phyloP scores from a whole-genome alignment of 768 basidiomycete genomes.

The Termitomyces sp. region DNA sequence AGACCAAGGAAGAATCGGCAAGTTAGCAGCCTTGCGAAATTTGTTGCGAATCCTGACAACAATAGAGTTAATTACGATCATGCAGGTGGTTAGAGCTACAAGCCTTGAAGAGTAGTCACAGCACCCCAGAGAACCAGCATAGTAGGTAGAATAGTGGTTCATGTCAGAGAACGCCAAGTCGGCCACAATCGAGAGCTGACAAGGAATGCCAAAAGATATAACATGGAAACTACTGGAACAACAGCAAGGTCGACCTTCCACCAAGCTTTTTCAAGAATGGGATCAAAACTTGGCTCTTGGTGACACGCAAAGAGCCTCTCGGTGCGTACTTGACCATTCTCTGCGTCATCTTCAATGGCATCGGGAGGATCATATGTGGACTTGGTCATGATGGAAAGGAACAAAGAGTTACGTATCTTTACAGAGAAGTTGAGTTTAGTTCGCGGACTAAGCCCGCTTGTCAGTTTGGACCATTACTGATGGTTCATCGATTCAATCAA shows the following conservation, averaged over 20 bases:
- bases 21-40: background rate
- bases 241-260: background rate
- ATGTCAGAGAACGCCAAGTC: background rate
- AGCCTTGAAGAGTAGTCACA: background rate
- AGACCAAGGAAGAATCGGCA: background rate
- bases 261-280: background rate
- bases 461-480: too few relatives aligned
- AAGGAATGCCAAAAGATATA: background rate
- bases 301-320: background rate
- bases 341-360: background rate
- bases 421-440: too few relatives aligned
- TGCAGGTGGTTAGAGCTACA: too few relatives aligned
- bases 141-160: background rate
- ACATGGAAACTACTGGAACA: background rate
- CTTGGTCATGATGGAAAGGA: slow-evolving; percentile 56
- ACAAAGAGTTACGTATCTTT: slow-evolving; percentile 20
- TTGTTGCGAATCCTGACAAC: background rate
- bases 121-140: background rate
- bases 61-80: background rate
- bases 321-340: too few relatives aligned
- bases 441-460: too few relatives aligned
- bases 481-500: too few relatives aligned
- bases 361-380: background rate
- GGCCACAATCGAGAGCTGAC: background rate
- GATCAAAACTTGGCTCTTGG: background rate